A percentile compares a stretch with the other conserved stretches of the same genome.
Evolutionary conservation across 1,139 yeast genomes (phyloP).

Genomic region (Sugiyamaella xylanicola): DNA sequence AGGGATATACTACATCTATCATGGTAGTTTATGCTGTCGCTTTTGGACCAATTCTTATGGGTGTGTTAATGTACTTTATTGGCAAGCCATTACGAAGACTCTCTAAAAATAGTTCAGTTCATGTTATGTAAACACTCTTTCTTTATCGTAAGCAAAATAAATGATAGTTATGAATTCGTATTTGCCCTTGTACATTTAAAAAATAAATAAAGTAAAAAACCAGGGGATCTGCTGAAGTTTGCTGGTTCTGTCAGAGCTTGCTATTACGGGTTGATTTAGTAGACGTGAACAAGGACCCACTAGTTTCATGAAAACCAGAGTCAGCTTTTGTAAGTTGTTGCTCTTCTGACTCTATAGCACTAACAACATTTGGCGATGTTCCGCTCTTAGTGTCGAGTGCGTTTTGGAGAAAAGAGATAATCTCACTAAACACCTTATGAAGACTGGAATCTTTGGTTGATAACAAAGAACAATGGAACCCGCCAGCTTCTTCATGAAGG

Average conservation of each 20-base stretch:
- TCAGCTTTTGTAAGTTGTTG: too few species aligned
- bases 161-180: too few species aligned
- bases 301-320: too few species aligned
- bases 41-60: slow-evolving; percentile 13
- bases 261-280: too few species aligned
- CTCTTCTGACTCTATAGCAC: too few species aligned
- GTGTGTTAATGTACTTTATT: slow-evolving; percentile 16
- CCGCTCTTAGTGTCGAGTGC: too few species aligned
- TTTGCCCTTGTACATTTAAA: too few species aligned
- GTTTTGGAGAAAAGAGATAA: neutral
- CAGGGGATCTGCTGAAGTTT: too few species aligned
- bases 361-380: too few species aligned
- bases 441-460: neutral
- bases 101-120: slow-evolving; percentile 20
- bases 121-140: slow-evolving; percentile 11
- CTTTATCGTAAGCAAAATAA: neutral
- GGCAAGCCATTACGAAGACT: slow-evolving; percentile 19
- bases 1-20: slow-evolving; percentile 12
- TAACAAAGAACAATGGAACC: neutral
- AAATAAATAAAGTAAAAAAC: too few species aligned
- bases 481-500: neutral
- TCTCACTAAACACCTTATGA: neutral
- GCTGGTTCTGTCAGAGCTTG: too few species aligned
- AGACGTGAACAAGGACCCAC: too few species aligned
- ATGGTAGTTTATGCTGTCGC: slow-evolving; percentile 18